phyloP scores from a whole-genome alignment of 768 basidiomycete species.

The Tricholoma saponaceum region DNA sequence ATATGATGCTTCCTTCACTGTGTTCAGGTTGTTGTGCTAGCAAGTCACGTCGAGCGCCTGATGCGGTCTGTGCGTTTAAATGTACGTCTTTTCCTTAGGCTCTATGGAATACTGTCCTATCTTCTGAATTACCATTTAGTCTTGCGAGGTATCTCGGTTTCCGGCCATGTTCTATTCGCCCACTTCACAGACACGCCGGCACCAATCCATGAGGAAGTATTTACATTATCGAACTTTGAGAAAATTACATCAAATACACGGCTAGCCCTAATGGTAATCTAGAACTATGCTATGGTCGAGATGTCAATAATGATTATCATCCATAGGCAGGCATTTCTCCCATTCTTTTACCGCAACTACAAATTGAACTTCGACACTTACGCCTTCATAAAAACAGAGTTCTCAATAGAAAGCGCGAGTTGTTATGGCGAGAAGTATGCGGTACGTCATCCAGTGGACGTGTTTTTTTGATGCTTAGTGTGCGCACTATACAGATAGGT shows the following conservation, averaged over 20 bases:
- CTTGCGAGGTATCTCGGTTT: neutral
- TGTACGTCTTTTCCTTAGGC: neutral
- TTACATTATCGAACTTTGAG: neutral
- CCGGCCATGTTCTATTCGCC: neutral
- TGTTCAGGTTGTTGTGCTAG: neutral
- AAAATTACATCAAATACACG: neutral
- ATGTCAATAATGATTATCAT: neutral
- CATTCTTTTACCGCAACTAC: neutral
- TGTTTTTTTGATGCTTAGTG: neutral
- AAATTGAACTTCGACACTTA: neutral
- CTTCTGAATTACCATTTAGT: neutral
- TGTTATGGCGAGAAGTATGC: neutral
- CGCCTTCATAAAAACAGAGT: neutral
- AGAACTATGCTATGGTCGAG: neutral
- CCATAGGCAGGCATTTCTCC: neutral
- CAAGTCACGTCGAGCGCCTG: neutral
- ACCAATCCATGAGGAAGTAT: neutral
- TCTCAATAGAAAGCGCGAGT: neutral
- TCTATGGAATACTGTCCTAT: neutral
- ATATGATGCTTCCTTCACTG: neutral
- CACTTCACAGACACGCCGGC: neutral
- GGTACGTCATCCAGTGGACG: neutral
- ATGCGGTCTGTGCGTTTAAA: neutral
- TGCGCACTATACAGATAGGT: neutral
- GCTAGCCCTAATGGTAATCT: neutral